Evolutionary conservation across 148 eudicot genomes (phyloP), one percentile per base, ranked within the genome.

Genomic region (Chenopodium album): DNA sequence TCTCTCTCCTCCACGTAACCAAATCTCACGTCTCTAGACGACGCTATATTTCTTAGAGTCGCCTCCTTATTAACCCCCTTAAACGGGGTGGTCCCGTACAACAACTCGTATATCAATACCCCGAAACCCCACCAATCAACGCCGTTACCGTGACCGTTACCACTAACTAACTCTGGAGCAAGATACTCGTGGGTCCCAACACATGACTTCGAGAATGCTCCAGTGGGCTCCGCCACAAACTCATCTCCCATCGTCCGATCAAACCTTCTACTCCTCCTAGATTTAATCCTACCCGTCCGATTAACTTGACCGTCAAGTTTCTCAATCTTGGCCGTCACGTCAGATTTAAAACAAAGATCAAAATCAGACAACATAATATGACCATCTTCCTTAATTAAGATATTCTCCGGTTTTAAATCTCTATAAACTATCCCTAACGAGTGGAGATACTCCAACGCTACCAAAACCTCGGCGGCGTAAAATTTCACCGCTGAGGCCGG

Each of bases 51-150:
- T 9, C 93, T 85, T 68, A 94, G 74, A 7, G 98, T 94, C 3
- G 83, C 87, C 71, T 94, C 93, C 63, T 92, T 94, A 76, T 81
- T 90, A 7, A 68, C 82, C 4, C 98, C 98, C 75, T 91, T 90
- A 78, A 94, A 94, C 82, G 98, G 98, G 9, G 98, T 94, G 74
- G 87, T 78, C 0, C 98, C 98, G 64, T 79, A 84, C 16, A 94
- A 8, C 3, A 94, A 67, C 76, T 94, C 98, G 75, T 92, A 90
- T 0, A 92, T 20, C 50, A 94, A 85, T 0, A 94, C 91, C 67
- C 97, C 98, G 26, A 92, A 91, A 1, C 93, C 97, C 98, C 98
- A 94, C 98, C 98, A 94, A 77, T 94, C 98, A 1, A 94, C 98
- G 2, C 91, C 97, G 86, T 89, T 94, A 9, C 98, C 94, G 77